Conservation (phyloP, 164 flowering plant genomes). For the Berberis vulgaris region DNA sequence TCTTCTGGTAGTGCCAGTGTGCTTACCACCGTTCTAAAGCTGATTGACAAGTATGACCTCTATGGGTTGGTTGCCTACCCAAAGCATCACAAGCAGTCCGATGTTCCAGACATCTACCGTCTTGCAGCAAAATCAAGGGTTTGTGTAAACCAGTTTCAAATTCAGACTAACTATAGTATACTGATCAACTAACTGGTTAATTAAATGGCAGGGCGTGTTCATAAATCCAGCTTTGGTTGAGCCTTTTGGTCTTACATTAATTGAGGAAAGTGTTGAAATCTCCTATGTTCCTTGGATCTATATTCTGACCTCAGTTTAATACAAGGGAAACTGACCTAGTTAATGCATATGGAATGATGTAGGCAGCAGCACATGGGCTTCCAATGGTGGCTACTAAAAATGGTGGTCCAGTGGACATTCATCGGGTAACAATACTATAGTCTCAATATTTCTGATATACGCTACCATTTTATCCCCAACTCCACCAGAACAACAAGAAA, state of each 20-base stretch:
- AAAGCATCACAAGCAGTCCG: constrained; percentile 90
- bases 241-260: constrained; percentile 89
- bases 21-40: constrained; percentile 70
- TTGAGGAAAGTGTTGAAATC: constrained; percentile 46
- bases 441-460: background rate
- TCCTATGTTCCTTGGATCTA: background rate
- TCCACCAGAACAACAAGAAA: background rate
- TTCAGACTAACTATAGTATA: no score
- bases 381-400: constrained; percentile 8
- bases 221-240: constrained; percentile 96
- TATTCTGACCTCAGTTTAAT: background rate
- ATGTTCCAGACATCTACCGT: constrained; percentile 92
- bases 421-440: background rate
- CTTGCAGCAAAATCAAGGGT: constrained; percentile 90
- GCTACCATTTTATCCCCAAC: background rate
- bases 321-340: background rate
- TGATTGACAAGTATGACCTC: constrained; percentile 87
- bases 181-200: background rate
- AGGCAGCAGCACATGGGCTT: constrained; percentile 5
- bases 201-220: constrained; percentile 69
- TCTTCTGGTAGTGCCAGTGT: constrained; percentile 70
- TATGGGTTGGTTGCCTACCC: constrained; percentile 95
- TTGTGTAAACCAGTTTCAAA: background rate
- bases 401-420: constrained; percentile 8
- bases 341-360: background rate